Evolutionary conservation across 2,329 filamentous ascomycete species (phyloP), one percentile per base, ranked within the genome.

Genomic region (Penicillium psychrosexuale): DNA sequence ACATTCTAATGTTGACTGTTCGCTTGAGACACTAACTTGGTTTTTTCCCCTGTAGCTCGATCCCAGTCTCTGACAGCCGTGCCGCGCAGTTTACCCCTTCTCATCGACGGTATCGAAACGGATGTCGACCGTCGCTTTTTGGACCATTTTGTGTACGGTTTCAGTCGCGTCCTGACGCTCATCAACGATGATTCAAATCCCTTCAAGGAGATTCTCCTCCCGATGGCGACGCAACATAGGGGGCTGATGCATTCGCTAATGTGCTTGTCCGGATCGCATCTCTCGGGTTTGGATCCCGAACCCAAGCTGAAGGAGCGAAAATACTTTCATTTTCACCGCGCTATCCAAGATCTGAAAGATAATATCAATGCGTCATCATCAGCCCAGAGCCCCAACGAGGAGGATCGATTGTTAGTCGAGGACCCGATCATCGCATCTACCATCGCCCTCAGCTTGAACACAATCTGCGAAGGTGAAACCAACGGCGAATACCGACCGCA

Each of bases 221-320:
- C 90, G 1, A 88, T 95, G 77, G 91, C 91, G 3, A 85, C 89
- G 39, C 81, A 86, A 57, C 87, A 96, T 68, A 82, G 85, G 58
- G 90, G 90, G 12, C 78, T 96, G 49, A 96, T 96, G 91, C 91
- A 96, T 70, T 94, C 91, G 11, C 84, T 96, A 47, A 81, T 96
- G 50, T 91, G 89, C 42, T 80, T 96, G 8, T 89, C 91, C 36
- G 89, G 89, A 63, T 91, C 86, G 57, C 91, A 96, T 65, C 72
- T 85, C 49, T 78, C 79, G n/a, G 78, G 77, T 8, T 70, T 79
- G 13, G 77, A 78, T 55, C 77, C 79, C 1, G 78, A 79, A 50
- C 74, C 77, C 37, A 76, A 77, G 31, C 77, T 82, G 61, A 77
- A 78, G 53, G 77, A 82, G 53, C 77, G 83, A 40, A 82, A 83